These are phyloP conservation scores for Auricularia cornea DNA, from an alignment of 768 basidiomycete genomes.

Conservation along the genomic window DNA sequence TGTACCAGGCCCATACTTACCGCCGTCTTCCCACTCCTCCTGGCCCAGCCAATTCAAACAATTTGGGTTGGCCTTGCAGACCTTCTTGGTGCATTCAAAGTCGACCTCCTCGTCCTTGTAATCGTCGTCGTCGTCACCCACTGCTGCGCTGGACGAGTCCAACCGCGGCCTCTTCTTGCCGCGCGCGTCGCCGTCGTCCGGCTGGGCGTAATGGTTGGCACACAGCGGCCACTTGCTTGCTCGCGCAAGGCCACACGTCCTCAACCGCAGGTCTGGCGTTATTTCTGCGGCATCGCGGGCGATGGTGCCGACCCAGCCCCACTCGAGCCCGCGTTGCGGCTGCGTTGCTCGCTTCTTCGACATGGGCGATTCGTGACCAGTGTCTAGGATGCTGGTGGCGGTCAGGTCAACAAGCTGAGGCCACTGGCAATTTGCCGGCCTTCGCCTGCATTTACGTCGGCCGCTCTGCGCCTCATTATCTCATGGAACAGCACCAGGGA, in stretches of 20 bases:
- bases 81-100: constrained; percentile 44
- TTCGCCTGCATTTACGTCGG: not conserved
- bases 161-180: constrained; percentile 22
- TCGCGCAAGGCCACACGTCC: constrained; percentile 58
- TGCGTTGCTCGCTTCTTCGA: not conserved
- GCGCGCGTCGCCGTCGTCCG: constrained; percentile 3
- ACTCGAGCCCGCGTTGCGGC: constrained; percentile 23
- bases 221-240: constrained; percentile 47
- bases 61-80: constrained; percentile 69
- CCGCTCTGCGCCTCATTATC: not conserved
- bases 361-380: not conserved
- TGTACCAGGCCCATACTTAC: constrained; percentile 29
- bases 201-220: constrained; percentile 41
- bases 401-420: not conserved
- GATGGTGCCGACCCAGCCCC: constrained; percentile 76
- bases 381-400: not conserved
- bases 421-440: not conserved
- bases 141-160: constrained; percentile 26
- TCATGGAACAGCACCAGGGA: not conserved
- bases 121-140: constrained; percentile 33
- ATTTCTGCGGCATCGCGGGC: constrained; percentile 51
- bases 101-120: constrained; percentile 69
- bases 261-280: constrained; percentile 52
- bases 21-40: constrained; percentile 69
- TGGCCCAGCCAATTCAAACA: constrained; percentile 87